A percentile compares a stretch with the other conserved stretches of the same genome.
These are phyloP conservation scores for Spergularia azorica DNA, from an alignment of 179 eudicot species.

Conservation along the genomic window DNA sequence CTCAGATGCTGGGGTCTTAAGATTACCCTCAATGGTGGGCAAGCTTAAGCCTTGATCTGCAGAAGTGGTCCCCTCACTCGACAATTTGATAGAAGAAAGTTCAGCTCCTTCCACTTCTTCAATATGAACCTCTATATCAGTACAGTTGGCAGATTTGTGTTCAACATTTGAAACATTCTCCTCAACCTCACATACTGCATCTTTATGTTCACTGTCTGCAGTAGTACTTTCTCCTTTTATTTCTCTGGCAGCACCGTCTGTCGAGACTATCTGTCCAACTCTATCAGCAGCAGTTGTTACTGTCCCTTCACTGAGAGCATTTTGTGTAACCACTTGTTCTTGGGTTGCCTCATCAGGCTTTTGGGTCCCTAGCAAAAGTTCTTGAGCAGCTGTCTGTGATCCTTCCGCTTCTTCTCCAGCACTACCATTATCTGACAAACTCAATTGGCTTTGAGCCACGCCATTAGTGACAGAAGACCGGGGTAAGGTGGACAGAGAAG, in stretches of 20 bases:
- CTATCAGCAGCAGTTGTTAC: neutral
- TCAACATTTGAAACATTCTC: slow-evolving; percentile 23
- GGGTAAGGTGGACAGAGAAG: slow-evolving; percentile 40
- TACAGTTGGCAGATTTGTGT: slow-evolving; percentile 24
- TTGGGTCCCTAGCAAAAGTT: neutral
- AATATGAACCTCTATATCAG: slow-evolving; percentile 29
- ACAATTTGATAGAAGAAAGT: slow-evolving; percentile 28
- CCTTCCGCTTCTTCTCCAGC: slow-evolving; percentile 19
- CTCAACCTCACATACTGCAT: neutral
- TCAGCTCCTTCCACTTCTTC: slow-evolving; percentile 37
- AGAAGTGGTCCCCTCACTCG: slow-evolving; percentile 28
- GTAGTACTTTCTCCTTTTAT: neutral
- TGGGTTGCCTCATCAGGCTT: slow-evolving; percentile 7
- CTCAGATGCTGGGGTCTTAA: slow-evolving; percentile 11
- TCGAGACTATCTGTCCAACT: slow-evolving; percentile 13
- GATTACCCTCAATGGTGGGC: slow-evolving; percentile 26
- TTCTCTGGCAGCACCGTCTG: slow-evolving; percentile 8
- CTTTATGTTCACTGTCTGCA: neutral
- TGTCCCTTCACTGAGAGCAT: slow-evolving; percentile 16
- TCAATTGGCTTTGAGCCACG: slow-evolving; percentile 12
- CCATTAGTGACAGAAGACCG: slow-evolving; percentile 21
- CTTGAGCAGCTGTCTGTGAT: slow-evolving; percentile 21
- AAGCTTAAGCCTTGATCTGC: slow-evolving; percentile 21
- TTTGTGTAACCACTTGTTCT: slow-evolving; percentile 17
- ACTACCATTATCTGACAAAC: slow-evolving; percentile 17